Evolutionary conservation across 2,329 filamentous ascomycete species (phyloP).

Genomic region (Sclerotinia sclerotiorum): DNA sequence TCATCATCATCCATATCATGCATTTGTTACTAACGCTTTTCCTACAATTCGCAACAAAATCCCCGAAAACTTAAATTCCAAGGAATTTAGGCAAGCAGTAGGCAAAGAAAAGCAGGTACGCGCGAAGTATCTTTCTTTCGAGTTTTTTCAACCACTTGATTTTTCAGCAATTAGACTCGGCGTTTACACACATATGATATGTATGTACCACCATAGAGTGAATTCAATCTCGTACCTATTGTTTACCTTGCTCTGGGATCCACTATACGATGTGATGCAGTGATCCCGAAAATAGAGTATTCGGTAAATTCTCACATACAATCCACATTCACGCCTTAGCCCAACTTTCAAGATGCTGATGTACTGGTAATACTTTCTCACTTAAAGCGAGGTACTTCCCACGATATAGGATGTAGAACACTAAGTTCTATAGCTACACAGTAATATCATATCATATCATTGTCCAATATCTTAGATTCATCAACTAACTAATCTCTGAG

Average conservation of each 20-base stretch:
- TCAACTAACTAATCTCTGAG: background rate
- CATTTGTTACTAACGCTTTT: constrained; percentile 20
- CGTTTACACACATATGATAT: constrained; percentile 17
- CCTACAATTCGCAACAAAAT: constrained; percentile 20
- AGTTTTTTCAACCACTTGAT: background rate
- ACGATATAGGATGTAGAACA: too few species aligned
- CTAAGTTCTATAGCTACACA: too few species aligned
- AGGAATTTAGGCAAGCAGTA: background rate
- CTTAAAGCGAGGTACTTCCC: background rate
- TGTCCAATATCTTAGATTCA: background rate
- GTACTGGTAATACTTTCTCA: background rate
- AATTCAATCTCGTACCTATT: background rate
- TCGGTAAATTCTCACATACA: constrained; percentile 12
- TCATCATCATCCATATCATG: background rate
- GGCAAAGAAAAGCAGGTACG: constrained; percentile 11
- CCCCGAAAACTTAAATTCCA: constrained; percentile 8
- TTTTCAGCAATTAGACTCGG: constrained; percentile 15
- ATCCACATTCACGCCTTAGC: background rate
- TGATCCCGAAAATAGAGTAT: constrained; percentile 18
- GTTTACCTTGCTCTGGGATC: background rate
- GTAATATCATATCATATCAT: background rate
- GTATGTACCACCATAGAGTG: background rate
- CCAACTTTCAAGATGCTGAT: background rate
- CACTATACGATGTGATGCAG: constrained; percentile 12
- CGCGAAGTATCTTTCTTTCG: constrained; percentile 6